These are phyloP conservation scores for Diplocarpon mali DNA, from an alignment of 2,329 filamentous ascomycete genomes.

Conservation along the genomic window DNA sequence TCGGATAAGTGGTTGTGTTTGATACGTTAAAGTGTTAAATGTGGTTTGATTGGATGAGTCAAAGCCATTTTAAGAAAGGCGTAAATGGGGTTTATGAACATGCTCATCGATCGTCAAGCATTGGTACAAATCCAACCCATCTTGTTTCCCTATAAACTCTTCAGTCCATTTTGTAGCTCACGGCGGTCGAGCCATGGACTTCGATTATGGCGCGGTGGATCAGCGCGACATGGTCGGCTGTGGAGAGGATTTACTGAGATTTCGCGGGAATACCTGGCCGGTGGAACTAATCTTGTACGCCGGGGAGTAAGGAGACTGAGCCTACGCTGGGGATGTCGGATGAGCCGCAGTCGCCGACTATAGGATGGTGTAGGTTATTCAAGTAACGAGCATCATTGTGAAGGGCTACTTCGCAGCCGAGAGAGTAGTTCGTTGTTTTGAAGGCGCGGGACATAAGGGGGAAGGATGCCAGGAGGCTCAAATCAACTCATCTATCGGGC, in stretches of 20 bases:
- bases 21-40: no score
- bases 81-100: background rate
- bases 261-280: slow-evolving; percentile 36
- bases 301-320: slow-evolving; percentile 54
- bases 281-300: slow-evolving; percentile 56
- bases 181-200: slow-evolving; percentile 50
- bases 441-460: slow-evolving; percentile 37
- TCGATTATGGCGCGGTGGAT: slow-evolving; percentile 56
- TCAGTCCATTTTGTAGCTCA: slow-evolving; percentile 49
- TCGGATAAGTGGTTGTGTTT: background rate
- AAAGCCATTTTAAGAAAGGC: no score
- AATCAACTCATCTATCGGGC: background rate
- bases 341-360: slow-evolving; percentile 37
- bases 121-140: slow-evolving; percentile 36
- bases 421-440: slow-evolving; percentile 33
- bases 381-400: slow-evolving; percentile 58
- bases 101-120: slow-evolving; percentile 56
- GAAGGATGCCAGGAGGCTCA: slow-evolving; percentile 23
- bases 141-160: slow-evolving; percentile 28
- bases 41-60: no score
- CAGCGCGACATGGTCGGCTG: slow-evolving; percentile 48
- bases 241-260: slow-evolving; percentile 34
- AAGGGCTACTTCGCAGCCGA: slow-evolving; percentile 49
- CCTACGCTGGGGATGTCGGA: slow-evolving; percentile 51
- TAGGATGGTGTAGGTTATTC: slow-evolving; percentile 36